Conservation (phyloP, 371 early-diverging fungal species). For the Apophysomyces trapeziformis region DNA sequence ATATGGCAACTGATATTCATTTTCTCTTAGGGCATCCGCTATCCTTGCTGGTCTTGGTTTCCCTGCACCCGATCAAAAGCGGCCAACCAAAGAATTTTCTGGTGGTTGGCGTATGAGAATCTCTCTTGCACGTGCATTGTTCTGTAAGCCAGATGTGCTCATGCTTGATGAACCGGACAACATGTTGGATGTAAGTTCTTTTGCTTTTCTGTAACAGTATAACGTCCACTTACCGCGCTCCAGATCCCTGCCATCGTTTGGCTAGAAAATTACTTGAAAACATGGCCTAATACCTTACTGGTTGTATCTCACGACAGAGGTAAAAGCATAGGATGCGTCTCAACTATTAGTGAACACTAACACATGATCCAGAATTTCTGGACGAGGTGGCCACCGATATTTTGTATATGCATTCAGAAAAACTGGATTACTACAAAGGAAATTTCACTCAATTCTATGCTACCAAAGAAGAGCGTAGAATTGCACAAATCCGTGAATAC, state of each 20-base stretch:
- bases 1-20: not conserved
- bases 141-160: conserved; percentile 94
- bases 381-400: conserved; percentile 98
- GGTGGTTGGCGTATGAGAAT: conserved; percentile 97
- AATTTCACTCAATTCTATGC: conserved; percentile 91
- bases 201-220: not conserved
- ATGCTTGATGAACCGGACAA: conserved; percentile 99
- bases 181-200: conserved; percentile 76
- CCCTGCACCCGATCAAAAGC: conserved; percentile 71
- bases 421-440: conserved; percentile 94
- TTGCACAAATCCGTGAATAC: conserved; percentile 90
- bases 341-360: not conserved
- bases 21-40: conserved; percentile 70
- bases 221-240: not conserved
- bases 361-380: conserved; percentile 75
- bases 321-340: conserved; percentile 13
- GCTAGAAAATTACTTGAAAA: conserved; percentile 92
- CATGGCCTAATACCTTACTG: conserved; percentile 90
- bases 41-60: conserved; percentile 98
- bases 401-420: conserved; percentile 90
- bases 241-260: conserved; percentile 93
- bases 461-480: conserved; percentile 90
- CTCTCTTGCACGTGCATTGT: conserved; percentile 95
- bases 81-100: conserved; percentile 90
- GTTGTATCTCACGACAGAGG: conserved; percentile 97